Base-by-base conservation (phyloP, 371 early-diverging fungal genomes). In the Apophysomyces trapeziformis region DNA sequence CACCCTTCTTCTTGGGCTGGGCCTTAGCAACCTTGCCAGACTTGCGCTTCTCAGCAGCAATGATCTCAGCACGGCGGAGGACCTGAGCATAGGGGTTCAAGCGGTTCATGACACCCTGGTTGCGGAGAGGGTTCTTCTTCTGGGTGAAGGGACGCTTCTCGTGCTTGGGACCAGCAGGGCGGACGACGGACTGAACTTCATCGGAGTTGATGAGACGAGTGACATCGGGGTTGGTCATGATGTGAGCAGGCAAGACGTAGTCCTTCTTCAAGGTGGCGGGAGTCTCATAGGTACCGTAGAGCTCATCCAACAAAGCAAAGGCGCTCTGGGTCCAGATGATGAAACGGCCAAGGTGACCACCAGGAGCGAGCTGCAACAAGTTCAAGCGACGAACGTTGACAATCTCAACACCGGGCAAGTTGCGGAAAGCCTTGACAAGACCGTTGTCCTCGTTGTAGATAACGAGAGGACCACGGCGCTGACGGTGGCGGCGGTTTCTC, bases 311-410 rank as follows among this genome's bases (percentile, higher is more conserved):
- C 66, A 93, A 89, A 77, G 92, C 92, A 80, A 99, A 95, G 68
- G 99, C 99, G 65, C 89, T 81, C 86, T 97, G 90, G 77, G 99
- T 98, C 99, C 99, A 99, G 92, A 99, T 96, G 85, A 98, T 87
- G 87, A 99, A 98, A 83, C 99, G 97, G 72, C 99, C 99, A 71
- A 98, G 86, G 89, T 99, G 97, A 80, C 99, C 99, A 88, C 99
- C 99, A 67, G 99, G 99, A 72, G 99, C 99, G 66, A 99, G 90
- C 87, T 98, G 95, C 76, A 99, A 90, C 79, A 99, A 87, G 94
- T 98, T 97, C 68, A 99, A 88, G 81, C 89, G 85, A 75, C 92
- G 87, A 60, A 99, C 99, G 80, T 91, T 87, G 70, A 90, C 92
- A 67, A 95, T 83, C 84, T 99, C 99, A 68, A 99, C 96, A 85